Evolutionary conservation across 768 basidiomycete genomes (phyloP), one percentile per base, ranked within the genome.

Genomic region (Lyophyllum decastes): DNA sequence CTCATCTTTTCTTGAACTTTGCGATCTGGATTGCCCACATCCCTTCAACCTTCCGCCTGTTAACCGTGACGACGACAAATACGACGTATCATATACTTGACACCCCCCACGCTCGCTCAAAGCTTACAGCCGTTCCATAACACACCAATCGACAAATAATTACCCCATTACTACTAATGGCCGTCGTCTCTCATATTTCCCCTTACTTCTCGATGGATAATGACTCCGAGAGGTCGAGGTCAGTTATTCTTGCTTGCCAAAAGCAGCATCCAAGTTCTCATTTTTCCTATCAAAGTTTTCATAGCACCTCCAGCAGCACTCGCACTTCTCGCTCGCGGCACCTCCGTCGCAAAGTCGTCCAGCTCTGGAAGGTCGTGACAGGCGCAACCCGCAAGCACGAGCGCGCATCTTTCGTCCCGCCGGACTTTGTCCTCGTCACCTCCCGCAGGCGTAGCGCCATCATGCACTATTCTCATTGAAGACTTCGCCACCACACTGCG

Each of bases 371-470:
- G 65, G 71, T 77, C 38, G 70, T 88, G 64, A 87, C 85, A 24
- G 73, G 77, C 22, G 72, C 74, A 27, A 77, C 82, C 30, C 83
- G 82, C 60, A 84, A 77, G 52, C 73, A 73, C 33, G 77, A 80
- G 24, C 80, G 83, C 41, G 75, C 78, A 5, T 85, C 87, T 2
- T 67, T 81, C 64, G 73, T 86, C 48, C 79, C 82, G 27, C 77
- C 79, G 22, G 86, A 85, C 66, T 88, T 88, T 67, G 78, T 87
- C 63, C 75, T 88, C 58, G 76, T 89, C 63, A 87, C 81, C 10
- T 67, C 78, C 40, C 77, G 79, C 54, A 78, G 85, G 57, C 83
- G 81, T 54, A 86, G 85, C 68, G 68, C 79, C 45, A 73, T 76
- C 64, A 71, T 72, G 54, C 70, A 66, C 54, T 17, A n/a, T n/a